phyloP scores from a whole-genome alignment of 495 filamentous ascomycete genomes.

The Wilcoxina mikolae region DNA sequence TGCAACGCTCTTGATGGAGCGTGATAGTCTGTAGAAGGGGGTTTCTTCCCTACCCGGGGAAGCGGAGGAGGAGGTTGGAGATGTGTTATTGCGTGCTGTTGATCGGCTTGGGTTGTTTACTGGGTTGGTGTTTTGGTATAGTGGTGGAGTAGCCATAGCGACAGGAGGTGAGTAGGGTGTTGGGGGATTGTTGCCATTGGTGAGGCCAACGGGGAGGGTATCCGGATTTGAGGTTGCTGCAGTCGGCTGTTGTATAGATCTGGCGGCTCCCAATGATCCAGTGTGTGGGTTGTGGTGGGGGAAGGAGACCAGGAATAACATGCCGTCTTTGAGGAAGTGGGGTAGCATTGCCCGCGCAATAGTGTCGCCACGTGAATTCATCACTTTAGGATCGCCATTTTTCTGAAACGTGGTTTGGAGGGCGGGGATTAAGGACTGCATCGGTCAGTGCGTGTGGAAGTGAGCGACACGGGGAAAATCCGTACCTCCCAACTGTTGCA shows the following conservation, averaged over 20 bases:
- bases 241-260: background rate
- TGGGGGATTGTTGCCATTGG: conserved; percentile 13
- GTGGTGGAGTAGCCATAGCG: conserved; percentile 1
- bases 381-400: conserved; percentile 20
- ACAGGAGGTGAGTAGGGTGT: conserved; percentile 24
- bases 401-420: conserved; percentile 23
- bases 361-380: conserved; percentile 25
- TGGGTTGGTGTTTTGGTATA: conserved; percentile 7
- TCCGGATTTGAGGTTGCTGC: background rate
- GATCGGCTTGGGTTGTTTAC: conserved; percentile 9
- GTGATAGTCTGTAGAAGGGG: conserved; percentile 23
- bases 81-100: conserved; percentile 1
- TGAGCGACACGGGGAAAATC: background rate
- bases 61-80: conserved; percentile 9
- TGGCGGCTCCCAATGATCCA: background rate
- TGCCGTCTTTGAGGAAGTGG: conserved; percentile 23
- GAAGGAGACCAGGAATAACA: conserved; percentile 22
- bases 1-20: conserved; percentile 17
- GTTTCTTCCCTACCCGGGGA: conserved; percentile 6
- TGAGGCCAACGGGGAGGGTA: background rate
- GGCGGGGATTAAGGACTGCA: conserved; percentile 18
- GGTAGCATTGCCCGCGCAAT: conserved; percentile 23
- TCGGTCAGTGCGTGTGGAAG: conserved; percentile 10
- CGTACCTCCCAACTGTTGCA: conserved; percentile 24
- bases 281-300: conserved; percentile 9